These are phyloP conservation scores for Agarophyton chilense DNA, from an alignment of 23 red algal species.

Conservation along the genomic window DNA sequence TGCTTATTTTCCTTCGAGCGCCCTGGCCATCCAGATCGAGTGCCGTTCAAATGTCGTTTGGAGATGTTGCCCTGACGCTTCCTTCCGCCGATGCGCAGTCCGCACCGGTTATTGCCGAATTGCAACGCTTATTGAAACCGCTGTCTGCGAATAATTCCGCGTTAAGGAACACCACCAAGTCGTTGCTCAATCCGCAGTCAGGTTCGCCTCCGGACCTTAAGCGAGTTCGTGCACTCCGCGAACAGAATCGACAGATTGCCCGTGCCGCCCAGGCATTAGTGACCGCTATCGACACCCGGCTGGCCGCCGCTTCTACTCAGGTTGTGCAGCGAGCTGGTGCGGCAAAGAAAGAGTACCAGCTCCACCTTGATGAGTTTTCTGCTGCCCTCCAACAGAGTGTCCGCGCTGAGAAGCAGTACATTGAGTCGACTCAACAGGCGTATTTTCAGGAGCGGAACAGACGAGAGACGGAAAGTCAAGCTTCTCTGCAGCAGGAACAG, in stretches of 20 bases:
- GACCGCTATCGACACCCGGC: background rate
- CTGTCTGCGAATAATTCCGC: conserved; percentile 37
- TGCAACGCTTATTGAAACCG: conserved; percentile 39
- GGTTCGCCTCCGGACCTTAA: background rate
- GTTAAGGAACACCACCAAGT: background rate
- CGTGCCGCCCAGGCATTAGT: conserved; percentile 15
- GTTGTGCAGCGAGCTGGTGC: background rate
- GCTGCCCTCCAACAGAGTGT: background rate
- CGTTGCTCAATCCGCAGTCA: background rate
- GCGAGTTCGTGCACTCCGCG: conserved; percentile 52
- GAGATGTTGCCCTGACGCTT: conserved; percentile 8
- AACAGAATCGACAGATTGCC: conserved; percentile 56
- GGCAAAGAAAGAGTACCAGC: background rate
- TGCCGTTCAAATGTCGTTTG: conserved; percentile 51
- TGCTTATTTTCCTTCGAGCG: background rate
- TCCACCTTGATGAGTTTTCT: conserved; percentile 27
- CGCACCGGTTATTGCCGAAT: conserved; percentile 21
- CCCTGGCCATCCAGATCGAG: background rate
- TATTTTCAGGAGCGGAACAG: background rate
- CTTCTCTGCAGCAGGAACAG: background rate
- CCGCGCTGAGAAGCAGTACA: background rate
- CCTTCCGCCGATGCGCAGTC: conserved; percentile 24
- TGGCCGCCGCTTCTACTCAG: background rate
- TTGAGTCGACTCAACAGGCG: background rate
- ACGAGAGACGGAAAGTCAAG: background rate